Percentiles rank a stretch among this genome's conserved stretches.
phyloP scores from a whole-genome alignment of 108 stramenopile species.

The Skeletonema tropicum region DNA sequence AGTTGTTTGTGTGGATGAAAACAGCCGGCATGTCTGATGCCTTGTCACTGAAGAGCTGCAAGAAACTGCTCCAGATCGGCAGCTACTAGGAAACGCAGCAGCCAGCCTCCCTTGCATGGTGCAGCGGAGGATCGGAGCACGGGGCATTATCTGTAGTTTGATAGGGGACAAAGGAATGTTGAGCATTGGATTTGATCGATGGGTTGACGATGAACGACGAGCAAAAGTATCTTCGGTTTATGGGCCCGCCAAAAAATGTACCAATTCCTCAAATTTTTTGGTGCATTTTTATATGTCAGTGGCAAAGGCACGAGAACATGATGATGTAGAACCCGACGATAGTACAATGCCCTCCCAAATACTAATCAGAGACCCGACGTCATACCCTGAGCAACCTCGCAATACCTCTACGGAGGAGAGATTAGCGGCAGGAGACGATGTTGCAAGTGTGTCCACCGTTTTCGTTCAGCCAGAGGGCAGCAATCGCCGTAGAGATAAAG shows the following conservation, averaged over 20 bases:
- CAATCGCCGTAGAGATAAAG: background rate
- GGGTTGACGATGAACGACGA: background rate
- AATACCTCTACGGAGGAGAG: background rate
- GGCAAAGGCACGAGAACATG: too few species aligned
- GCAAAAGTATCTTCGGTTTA: background rate
- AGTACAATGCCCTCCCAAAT: constrained; percentile 32
- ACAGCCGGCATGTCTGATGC: background rate
- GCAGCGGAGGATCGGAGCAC: background rate
- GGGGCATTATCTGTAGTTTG: background rate
- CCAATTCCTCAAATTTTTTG: too few species aligned
- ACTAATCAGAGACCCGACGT: constrained; percentile 14
- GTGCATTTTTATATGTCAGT: too few species aligned
- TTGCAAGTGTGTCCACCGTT: background rate
- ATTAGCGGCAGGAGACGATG: background rate
- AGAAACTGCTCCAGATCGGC: background rate
- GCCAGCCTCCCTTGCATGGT: background rate
- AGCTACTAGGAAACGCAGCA: background rate
- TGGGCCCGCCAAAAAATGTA: background rate
- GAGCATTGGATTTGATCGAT: background rate
- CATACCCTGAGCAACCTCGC: background rate
- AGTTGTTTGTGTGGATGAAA: background rate
- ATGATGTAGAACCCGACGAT: too few species aligned
- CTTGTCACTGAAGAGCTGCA: background rate
- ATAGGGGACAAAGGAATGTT: background rate
- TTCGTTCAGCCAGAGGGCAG: background rate